Evolutionary conservation across 1,284 basidiomycete genomes (phyloP).

Genomic region (Vanrija pseudolonga): DNA sequence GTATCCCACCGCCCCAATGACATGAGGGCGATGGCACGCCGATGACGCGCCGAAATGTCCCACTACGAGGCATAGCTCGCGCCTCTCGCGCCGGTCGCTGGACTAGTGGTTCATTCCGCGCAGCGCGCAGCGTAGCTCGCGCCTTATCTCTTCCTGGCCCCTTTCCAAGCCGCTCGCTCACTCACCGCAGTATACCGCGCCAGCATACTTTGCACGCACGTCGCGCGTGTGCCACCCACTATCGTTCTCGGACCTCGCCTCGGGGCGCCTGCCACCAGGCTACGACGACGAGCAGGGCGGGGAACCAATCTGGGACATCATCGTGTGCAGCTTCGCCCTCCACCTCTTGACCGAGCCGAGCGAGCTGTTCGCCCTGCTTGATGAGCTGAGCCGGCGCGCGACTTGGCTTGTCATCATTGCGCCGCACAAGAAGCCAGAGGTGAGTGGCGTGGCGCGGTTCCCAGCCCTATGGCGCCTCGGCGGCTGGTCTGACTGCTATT

Average conservation of each 20-base stretch:
- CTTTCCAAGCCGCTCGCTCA: neutral
- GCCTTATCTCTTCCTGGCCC: neutral
- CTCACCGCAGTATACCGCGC: constrained; percentile 53
- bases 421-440: constrained; percentile 71
- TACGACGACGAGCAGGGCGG: constrained; percentile 7
- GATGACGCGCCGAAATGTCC: too few species aligned
- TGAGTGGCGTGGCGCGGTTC: constrained; percentile 32
- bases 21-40: too few species aligned
- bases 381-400: constrained; percentile 60
- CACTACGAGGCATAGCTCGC: too few species aligned
- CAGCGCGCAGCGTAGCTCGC: too few species aligned
- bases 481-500: too few species aligned
- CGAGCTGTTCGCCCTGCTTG: constrained; percentile 62
- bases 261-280: constrained; percentile 51
- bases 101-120: too few species aligned
- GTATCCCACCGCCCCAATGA: too few species aligned
- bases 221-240: constrained; percentile 53
- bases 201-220: constrained; percentile 56
- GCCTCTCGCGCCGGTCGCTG: too few species aligned
- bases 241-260: constrained; percentile 57
- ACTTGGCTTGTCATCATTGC: constrained; percentile 65
- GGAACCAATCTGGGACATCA: constrained; percentile 55
- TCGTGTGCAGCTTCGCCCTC: constrained; percentile 67
- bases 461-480: too few species aligned
- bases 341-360: constrained; percentile 63